phyloP scores from a whole-genome alignment of 441 rosid species.

The Kokia cookei region DNA sequence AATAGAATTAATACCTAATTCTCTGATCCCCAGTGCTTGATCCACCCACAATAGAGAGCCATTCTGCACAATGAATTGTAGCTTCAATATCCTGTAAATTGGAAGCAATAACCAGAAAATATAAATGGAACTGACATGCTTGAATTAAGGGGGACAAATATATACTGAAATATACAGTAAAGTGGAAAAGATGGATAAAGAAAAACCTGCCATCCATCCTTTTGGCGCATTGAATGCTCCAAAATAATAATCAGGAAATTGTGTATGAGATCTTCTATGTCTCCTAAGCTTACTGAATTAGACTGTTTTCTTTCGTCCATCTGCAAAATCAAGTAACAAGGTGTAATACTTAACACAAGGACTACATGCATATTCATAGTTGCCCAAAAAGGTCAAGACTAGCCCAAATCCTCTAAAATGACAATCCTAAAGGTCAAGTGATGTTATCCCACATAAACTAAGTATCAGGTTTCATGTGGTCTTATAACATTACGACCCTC shows the following conservation, averaged over 20 bases:
- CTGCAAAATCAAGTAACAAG: conserved; percentile 43
- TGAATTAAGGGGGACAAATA: conserved; percentile 13
- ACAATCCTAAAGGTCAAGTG: not conserved
- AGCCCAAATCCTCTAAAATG: not conserved
- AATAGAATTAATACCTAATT: conserved; percentile 53
- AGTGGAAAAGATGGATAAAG: not conserved
- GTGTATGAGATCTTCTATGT: conserved; percentile 90
- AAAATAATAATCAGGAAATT: conserved; percentile 91
- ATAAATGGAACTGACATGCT: conserved; percentile 14
- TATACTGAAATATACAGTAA: conserved; percentile 1
- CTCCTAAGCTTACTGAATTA: conserved; percentile 50
- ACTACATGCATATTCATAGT: not conserved
- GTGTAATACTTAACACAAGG: not conserved
- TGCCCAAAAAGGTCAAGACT: not conserved
- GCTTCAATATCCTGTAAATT: conserved; percentile 96
- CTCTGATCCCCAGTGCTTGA: conserved; percentile 98
- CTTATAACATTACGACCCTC: not conserved
- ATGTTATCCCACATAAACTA: not conserved
- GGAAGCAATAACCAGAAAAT: conserved; percentile 21
- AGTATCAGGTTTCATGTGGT: not conserved
- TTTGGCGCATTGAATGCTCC: conserved; percentile 97
- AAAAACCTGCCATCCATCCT: conserved; percentile 99
- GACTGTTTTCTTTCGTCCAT: conserved; percentile 55
- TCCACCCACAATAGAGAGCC: conserved; percentile 99
- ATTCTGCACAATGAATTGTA: conserved; percentile 99